Conservation (phyloP, 257 asterid species). For the Ligustrum vulgare region DNA sequence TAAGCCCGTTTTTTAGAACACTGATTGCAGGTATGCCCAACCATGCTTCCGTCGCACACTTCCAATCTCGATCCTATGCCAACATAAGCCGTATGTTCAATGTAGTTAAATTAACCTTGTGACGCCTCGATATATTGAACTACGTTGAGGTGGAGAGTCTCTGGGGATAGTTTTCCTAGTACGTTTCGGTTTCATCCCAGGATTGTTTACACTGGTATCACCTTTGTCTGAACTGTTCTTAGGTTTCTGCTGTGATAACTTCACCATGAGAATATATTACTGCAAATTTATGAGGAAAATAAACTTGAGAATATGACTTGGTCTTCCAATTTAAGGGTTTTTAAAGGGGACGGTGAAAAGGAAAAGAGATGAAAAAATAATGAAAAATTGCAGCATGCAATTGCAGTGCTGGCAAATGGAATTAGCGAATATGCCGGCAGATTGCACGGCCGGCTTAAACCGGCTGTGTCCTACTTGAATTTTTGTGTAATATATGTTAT, state of each 20-base stretch:
- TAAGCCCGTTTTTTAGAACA: too few species aligned
- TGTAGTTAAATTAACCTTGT: constrained; percentile 48
- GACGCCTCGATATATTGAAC: constrained; percentile 80
- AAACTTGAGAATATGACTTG: constrained; percentile 36
- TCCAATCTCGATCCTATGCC: too few species aligned
- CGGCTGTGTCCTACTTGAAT: constrained; percentile 39
- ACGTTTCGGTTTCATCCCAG: constrained; percentile 53
- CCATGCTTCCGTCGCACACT: too few species aligned
- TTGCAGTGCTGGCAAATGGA: constrained; percentile 41
- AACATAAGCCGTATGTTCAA: not conserved
- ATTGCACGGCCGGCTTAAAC: not conserved
- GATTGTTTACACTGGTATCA: constrained; percentile 22
- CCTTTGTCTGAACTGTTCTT: constrained; percentile 29
- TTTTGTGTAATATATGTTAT: constrained; percentile 27
- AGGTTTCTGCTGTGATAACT: constrained; percentile 50
- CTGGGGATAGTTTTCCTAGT: constrained; percentile 83
- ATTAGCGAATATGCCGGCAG: not conserved
- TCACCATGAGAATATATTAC: constrained; percentile 46
- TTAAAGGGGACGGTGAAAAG: constrained; percentile 41
- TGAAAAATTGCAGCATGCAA: not conserved
- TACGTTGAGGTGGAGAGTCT: constrained; percentile 85
- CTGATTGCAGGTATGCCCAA: too few species aligned
- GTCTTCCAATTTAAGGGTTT: constrained; percentile 55
- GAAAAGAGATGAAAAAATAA: not conserved
- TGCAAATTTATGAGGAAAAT: constrained; percentile 1